These are phyloP conservation scores for Laetiporus sulphureus DNA, from an alignment of 1,284 basidiomycete species.

Conservation along the genomic window DNA sequence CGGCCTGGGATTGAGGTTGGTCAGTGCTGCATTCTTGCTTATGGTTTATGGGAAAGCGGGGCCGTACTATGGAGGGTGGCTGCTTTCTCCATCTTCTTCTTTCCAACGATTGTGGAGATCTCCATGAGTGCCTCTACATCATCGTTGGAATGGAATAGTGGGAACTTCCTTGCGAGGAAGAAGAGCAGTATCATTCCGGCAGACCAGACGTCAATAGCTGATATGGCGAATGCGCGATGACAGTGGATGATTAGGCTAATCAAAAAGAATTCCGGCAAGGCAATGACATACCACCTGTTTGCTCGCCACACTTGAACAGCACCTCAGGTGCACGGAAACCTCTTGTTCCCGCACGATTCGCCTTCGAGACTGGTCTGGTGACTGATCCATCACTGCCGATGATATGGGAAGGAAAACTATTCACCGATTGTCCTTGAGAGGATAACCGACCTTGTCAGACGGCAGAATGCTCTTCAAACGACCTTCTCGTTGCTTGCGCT, in stretches of 20 bases:
- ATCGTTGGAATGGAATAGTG: constrained; percentile 91
- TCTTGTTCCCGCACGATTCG: constrained; percentile 94
- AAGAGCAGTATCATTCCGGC: constrained; percentile 90
- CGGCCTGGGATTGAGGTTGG: constrained; percentile 50
- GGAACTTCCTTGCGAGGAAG: constrained; percentile 90
- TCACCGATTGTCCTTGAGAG: constrained; percentile 60
- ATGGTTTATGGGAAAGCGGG: not conserved
- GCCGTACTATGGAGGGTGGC: constrained; percentile 86
- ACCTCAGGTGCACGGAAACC: constrained; percentile 98
- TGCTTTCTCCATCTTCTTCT: constrained; percentile 76
- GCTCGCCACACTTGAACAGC: constrained; percentile 90
- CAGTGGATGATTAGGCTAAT: too few relatives aligned
- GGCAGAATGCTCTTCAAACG: constrained; percentile 45
- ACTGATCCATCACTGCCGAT: constrained; percentile 1
- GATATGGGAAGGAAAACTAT: constrained; percentile 1
- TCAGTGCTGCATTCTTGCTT: not conserved
- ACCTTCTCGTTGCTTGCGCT: constrained; percentile 54
- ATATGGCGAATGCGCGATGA: constrained; percentile 8
- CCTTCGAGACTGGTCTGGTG: constrained; percentile 77
- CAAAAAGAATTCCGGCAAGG: too few relatives aligned
- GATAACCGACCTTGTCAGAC: constrained; percentile 70
- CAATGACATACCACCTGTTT: constrained; percentile 71
- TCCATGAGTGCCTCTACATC: constrained; percentile 96
- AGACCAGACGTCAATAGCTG: constrained; percentile 98
- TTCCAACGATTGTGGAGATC: constrained; percentile 85